phyloP scores from a whole-genome alignment of 768 basidiomycete genomes.

The Russula virescens region DNA sequence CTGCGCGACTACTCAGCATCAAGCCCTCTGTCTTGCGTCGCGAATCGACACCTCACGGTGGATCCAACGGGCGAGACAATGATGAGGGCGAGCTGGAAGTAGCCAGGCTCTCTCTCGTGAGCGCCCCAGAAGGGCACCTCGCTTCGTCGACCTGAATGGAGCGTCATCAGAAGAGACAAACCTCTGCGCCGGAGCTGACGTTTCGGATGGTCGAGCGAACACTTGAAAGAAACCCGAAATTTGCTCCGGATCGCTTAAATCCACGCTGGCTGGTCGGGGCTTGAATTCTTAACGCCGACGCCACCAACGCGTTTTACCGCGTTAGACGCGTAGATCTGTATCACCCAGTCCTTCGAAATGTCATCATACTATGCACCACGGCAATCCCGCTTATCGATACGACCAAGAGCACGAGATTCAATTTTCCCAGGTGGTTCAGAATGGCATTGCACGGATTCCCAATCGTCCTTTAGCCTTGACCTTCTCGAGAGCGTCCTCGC shows the following conservation, averaged over 20 bases:
- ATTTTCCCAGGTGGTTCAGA: conserved; percentile 65
- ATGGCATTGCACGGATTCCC: conserved; percentile 55
- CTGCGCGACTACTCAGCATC: conserved; percentile 42
- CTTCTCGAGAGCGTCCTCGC: conserved; percentile 70
- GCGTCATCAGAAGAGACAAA: conserved; percentile 56
- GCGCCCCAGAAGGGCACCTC: conserved; percentile 49
- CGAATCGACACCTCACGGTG: conserved; percentile 52
- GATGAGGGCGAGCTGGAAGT: conserved; percentile 31
- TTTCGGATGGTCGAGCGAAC: conserved; percentile 68
- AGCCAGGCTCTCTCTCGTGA: conserved; percentile 44
- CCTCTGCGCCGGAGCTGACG: conserved; percentile 49
- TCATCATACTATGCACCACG: conserved; percentile 16
- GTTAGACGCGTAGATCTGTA: too few species aligned
- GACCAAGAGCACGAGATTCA: conserved; percentile 51
- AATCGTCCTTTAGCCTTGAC: conserved; percentile 63
- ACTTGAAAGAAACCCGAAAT: conserved; percentile 37
- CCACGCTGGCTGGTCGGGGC: conserved; percentile 7
- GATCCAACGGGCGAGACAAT: conserved; percentile 42
- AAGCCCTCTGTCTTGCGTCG: conserved; percentile 34
- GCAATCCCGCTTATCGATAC: conserved; percentile 48
- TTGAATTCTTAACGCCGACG: conserved; percentile 24
- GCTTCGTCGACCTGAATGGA: conserved; percentile 73
- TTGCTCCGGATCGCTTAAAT: conserved; percentile 25
- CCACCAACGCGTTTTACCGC: conserved; percentile 27
- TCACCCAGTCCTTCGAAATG: too few species aligned